Evolutionary conservation across 2,329 filamentous ascomycete species (phyloP), one percentile per base, ranked within the genome.

Genomic region (Teratosphaeria zuluensis): DNA sequence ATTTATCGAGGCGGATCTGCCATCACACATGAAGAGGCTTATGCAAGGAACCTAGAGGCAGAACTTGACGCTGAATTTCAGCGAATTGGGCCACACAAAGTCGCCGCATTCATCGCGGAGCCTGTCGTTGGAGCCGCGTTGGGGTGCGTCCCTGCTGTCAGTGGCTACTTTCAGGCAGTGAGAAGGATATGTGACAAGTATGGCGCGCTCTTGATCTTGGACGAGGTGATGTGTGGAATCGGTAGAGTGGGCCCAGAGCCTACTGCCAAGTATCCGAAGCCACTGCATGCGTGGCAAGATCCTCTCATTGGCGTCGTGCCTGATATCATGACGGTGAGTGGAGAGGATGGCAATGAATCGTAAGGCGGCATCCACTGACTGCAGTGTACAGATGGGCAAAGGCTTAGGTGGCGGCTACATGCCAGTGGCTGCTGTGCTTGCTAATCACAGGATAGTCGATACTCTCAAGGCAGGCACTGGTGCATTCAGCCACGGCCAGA

Each of bases 221-320:
- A 94, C 66, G 89, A 92, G 68, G 80, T 90, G 52, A 89, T 91
- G 86, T 86, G 82, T 54, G 85, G 85, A 1, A 81, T 81, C 71
- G 84, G 85, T 1, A 75, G 84, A 1, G 79, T 78, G 0, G 84
- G 84, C 0, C 78, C 75, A 4, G 64, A 64, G 38, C 66, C 69
- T 3, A 64, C 69, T 4, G 59, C 61, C 14, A 61, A 58, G 28
- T 69, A 64, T 53, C 66, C 67, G 9, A 65, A 62, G 31, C 69
- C 70, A 8, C 71, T 86, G 63, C 81, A 88, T 72, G 81, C 83
- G 1, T 88, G 83, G 80, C 77, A 86, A 63, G 77, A 83, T 54
- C 69, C 70, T 9, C 60, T 67, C 6, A 79, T 84, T 31, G 78
- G 73, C 0, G 74, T 82, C 4, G 76, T 78, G 1, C 86, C 86